Evolutionary conservation across 2,329 filamentous ascomycete species (phyloP), one percentile per base, ranked within the genome.

Genomic region (Diplodia scrobiculata): DNA sequence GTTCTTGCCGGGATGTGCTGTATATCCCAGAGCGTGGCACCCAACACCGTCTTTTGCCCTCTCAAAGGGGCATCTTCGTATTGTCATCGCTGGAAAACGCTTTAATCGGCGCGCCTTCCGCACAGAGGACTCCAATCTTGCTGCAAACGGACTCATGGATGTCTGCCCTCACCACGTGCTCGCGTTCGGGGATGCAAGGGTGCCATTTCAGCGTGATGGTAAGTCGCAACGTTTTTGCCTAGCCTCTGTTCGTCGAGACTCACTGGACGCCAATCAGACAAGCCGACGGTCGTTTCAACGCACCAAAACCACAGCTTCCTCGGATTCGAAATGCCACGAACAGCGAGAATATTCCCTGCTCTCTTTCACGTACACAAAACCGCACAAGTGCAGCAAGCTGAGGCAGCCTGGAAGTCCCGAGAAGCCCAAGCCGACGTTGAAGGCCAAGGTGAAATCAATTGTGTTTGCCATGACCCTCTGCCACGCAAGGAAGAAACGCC

Each of bases 1-100:
- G 54, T 25, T 17, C 29, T 58, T 58, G 32, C 54, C 32, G 54
- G 54, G 34, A 58, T 58, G 54, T 45, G 54, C 54, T 58, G 54
- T 58, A 45, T 38, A 38, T 58, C 32, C 54, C 6, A 36, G 51
- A 21, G 29, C 19, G 36, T 25, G 54, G 54, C 19, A 45, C 54
- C 54, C 19, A 58, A 58, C 54, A 58, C 54, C 54, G 54, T 58
- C 54, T 58, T 58, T 58, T 38, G 36, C 14, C 41, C 54, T 10
- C 34, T 21, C 54, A 41, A 41, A 58, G 54, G 54, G 54, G 54
- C 6, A 34, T 34, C 19, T 11, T 21, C 27, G 13, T 32, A 54
- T 54, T 34, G 19, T 3, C 21, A 6, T 54, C 52, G 13, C 29
- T 36, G 29, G 5, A 10, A 19, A 54, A 19, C 14, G 13, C 29